Evolutionary conservation across 2,329 filamentous ascomycete genomes (phyloP).

Genomic region (Calonectria fujianensis): DNA sequence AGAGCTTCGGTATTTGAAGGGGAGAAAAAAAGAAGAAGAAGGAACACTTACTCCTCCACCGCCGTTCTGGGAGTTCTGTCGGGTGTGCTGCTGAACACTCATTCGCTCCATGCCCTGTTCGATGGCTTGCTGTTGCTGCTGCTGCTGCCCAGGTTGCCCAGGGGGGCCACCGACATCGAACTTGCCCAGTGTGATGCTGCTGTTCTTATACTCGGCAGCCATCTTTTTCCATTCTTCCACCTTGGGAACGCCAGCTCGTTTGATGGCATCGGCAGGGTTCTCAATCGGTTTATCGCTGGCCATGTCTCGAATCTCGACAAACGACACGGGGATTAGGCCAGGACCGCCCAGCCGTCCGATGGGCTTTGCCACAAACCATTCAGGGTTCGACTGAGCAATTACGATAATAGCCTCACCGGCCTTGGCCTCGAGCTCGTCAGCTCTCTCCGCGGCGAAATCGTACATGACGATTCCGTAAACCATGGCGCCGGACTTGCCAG

Average conservation of each 20-base stretch:
- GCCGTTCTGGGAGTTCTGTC: constrained; percentile 55
- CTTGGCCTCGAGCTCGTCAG: constrained; percentile 97
- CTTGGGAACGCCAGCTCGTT: constrained; percentile 90
- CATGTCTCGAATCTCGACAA: constrained; percentile 98
- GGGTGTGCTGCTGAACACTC: constrained; percentile 75
- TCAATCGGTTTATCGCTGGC: constrained; percentile 86
- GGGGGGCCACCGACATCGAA: constrained; percentile 77
- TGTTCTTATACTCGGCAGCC: constrained; percentile 99
- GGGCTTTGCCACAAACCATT: constrained; percentile 99
- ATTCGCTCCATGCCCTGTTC: constrained; percentile 85
- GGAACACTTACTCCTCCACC: constrained; percentile 51
- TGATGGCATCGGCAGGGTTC: constrained; percentile 90
- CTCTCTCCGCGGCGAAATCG: constrained; percentile 94
- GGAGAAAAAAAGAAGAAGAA: neutral
- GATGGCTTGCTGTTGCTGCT: constrained; percentile 63
- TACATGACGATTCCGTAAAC: constrained; percentile 98
- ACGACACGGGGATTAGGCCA: constrained; percentile 95
- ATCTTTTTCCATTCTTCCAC: constrained; percentile 99
- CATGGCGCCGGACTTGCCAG: constrained; percentile 82
- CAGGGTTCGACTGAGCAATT: constrained; percentile 97
- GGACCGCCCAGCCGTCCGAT: constrained; percentile 97
- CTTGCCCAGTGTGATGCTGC: constrained; percentile 96
- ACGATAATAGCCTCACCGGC: constrained; percentile 98
- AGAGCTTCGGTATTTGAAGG: neutral
- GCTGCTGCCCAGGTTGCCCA: constrained; percentile 56